Evolutionary conservation across 345 rosid genomes (phyloP).

Genomic region (Raphanus sativus): DNA sequence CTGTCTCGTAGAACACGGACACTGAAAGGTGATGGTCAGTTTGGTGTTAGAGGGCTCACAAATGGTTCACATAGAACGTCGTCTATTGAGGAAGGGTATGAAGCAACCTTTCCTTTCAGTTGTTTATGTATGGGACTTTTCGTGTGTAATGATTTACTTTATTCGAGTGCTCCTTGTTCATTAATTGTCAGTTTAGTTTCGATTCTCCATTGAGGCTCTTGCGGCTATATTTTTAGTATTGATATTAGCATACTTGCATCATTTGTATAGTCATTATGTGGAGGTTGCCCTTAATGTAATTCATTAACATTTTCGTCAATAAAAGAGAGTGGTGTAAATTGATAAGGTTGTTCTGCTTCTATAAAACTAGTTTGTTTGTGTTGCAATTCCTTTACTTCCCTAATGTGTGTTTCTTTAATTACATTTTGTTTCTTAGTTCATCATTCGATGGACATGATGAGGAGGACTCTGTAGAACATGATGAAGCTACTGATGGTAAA

Average conservation of each 20-base stretch:
- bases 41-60: slow-evolving; percentile 53
- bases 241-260: slow-evolving; percentile 8
- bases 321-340: slow-evolving; percentile 1
- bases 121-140: slow-evolving; percentile 14
- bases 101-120: slow-evolving; percentile 21
- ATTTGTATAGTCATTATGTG: slow-evolving; percentile 12
- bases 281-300: background rate
- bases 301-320: background rate
- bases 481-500: slow-evolving; percentile 64
- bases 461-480: slow-evolving; percentile 63
- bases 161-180: slow-evolving; percentile 12
- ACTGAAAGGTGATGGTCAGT: slow-evolving; percentile 73
- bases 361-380: background rate
- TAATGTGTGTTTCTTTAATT: slow-evolving; percentile 16
- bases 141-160: background rate
- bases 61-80: slow-evolving; percentile 71
- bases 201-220: slow-evolving; percentile 9
- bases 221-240: slow-evolving; percentile 4
- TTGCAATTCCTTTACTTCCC: slow-evolving; percentile 1
- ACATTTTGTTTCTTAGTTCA: slow-evolving; percentile 54
- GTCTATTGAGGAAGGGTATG: slow-evolving; percentile 79
- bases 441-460: slow-evolving; percentile 84
- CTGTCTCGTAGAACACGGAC: slow-evolving; percentile 89
- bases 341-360: slow-evolving; percentile 8
- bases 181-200: slow-evolving; percentile 8